Percentiles rank a stretch among this genome's conserved stretches.
phyloP scores from a whole-genome alignment of 2,329 filamentous ascomycete genomes.

The Colletotrichum abscissum region DNA sequence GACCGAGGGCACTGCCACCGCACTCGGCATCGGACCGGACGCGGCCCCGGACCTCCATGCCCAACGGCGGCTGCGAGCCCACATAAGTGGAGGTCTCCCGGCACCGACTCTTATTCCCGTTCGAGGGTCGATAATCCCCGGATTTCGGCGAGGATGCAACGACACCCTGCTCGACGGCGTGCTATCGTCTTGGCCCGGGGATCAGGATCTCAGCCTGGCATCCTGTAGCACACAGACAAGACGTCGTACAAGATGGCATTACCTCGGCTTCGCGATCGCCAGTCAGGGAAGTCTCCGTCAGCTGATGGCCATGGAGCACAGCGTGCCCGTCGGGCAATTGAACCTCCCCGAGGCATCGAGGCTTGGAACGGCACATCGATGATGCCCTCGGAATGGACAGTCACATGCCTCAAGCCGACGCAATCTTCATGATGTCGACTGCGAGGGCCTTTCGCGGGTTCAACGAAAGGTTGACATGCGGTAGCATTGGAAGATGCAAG shows the following conservation, averaged over 20 bases:
- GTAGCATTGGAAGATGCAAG: not conserved
- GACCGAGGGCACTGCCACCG: not conserved
- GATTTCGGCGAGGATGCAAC: not conserved
- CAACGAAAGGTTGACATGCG: not conserved
- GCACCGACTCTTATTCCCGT: not conserved
- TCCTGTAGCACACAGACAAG: not conserved
- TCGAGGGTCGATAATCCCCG: not conserved
- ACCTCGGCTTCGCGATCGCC: not conserved
- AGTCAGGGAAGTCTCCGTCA: rapidly evolving
- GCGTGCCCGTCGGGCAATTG: rapidly evolving
- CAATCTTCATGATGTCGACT: rapidly evolving
- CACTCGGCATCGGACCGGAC: not conserved
- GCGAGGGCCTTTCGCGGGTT: rapidly evolving
- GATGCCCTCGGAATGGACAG: not conserved
- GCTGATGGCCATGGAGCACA: not conserved
- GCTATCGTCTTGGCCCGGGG: not conserved
- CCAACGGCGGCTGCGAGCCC: not conserved
- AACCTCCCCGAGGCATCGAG: not conserved
- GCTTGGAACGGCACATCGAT: not conserved
- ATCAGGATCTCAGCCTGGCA: not conserved
- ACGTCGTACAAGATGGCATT: not conserved
- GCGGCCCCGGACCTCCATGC: not conserved
- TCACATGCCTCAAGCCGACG: not conserved
- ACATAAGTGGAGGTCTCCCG: not conserved
- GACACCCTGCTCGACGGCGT: not conserved